These are phyloP conservation scores for Actinidia arguta DNA, from an alignment of 179 eudicot genomes.

Conservation along the genomic window DNA sequence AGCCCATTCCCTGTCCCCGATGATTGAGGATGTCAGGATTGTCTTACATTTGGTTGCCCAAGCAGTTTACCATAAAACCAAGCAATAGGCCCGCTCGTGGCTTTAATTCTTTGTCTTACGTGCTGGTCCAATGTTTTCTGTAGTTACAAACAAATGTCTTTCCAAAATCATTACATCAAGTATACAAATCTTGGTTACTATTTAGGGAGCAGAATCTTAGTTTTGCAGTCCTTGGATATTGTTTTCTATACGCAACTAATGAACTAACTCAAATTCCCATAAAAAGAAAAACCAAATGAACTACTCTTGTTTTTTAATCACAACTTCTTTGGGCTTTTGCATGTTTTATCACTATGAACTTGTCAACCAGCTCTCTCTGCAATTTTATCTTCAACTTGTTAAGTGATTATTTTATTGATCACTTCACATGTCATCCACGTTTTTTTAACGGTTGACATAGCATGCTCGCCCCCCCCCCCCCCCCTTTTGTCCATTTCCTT, in stretches of 20 bases:
- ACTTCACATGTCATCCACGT: neutral
- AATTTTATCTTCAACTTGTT: neutral
- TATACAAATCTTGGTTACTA: neutral
- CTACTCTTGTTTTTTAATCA: neutral
- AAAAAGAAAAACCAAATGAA: neutral
- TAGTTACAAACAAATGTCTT: conserved; percentile 8
- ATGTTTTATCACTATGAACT: neutral
- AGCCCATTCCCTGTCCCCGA: too few relatives aligned
- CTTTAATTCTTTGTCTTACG: too few relatives aligned
- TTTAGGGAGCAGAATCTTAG: conserved; percentile 18
- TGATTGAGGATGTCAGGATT: too few relatives aligned
- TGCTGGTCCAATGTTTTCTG: neutral
- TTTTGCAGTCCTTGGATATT: conserved; percentile 27
- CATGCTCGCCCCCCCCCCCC: neutral
- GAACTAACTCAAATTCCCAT: neutral
- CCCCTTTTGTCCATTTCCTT: conserved; percentile 19
- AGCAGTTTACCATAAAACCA: too few relatives aligned
- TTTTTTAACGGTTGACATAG: conserved; percentile 11
- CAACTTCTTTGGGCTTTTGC: neutral
- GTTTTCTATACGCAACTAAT: neutral
- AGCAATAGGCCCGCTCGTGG: too few relatives aligned
- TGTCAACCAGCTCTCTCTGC: conserved; percentile 18
- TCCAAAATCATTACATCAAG: neutral
- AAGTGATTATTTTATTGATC: neutral
- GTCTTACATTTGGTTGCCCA: too few relatives aligned